A percentile compares a stretch with the other conserved stretches of the same genome.
These are phyloP conservation scores for Hibiscus mutabilis DNA, from an alignment of 345 rosid genomes.

Conservation along the genomic window DNA sequence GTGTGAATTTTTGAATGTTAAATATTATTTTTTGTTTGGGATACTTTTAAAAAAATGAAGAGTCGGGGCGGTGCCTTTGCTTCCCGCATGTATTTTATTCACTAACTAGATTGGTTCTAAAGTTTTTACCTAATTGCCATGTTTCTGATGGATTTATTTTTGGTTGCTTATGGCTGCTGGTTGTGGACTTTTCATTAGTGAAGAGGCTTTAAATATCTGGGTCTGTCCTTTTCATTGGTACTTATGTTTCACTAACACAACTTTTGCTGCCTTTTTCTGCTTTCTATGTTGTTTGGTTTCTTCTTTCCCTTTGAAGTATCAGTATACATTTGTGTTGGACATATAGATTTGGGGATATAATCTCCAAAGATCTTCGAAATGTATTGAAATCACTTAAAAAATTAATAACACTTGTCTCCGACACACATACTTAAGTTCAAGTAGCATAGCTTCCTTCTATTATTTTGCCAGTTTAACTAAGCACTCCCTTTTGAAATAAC, in stretches of 20 bases:
- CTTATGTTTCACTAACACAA: constrained; percentile 42
- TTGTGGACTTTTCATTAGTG: constrained; percentile 75
- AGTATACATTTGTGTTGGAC: not conserved
- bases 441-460: not conserved
- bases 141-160: constrained; percentile 82
- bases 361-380: not conserved
- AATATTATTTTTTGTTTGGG: not conserved
- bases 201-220: constrained; percentile 94
- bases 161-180: constrained; percentile 97
- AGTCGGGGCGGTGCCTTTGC: not conserved
- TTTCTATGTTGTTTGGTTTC: not conserved
- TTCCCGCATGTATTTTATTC: not conserved
- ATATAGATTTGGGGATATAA: not conserved
- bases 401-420: not conserved
- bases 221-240: constrained; percentile 66
- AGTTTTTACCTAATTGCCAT: constrained; percentile 4
- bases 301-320: not conserved
- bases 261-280: not conserved
- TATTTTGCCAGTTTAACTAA: not conserved
- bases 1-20: too few relatives aligned
- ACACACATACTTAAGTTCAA: not conserved
- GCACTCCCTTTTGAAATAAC: not conserved
- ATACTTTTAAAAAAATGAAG: not conserved
- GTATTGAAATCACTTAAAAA: not conserved
- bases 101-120: not conserved